Evolutionary conservation across 768 basidiomycete genomes (phyloP).

Genomic region (Tremella yokohamensis): DNA sequence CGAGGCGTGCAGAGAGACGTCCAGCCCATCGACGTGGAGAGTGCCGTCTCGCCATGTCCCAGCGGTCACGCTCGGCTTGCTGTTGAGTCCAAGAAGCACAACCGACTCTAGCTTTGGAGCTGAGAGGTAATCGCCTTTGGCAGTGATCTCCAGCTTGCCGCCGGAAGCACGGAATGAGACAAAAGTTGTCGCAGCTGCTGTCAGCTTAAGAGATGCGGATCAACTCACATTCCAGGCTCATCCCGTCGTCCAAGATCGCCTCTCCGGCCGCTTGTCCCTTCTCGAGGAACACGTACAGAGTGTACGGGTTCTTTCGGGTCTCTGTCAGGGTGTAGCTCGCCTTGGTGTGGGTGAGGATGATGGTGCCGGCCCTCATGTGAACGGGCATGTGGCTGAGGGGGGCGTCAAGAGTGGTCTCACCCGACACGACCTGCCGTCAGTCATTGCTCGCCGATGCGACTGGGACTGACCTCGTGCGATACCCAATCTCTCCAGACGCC

Average conservation of each 20-base stretch:
- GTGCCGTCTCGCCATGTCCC: no score
- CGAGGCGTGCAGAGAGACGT: no score
- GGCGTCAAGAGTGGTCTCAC: slow-evolving; percentile 56
- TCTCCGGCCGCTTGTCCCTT: slow-evolving; percentile 59
- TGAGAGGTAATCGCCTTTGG: neutral
- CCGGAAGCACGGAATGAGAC: neutral
- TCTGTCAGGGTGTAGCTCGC: slow-evolving; percentile 68
- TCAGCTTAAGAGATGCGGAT: neutral
- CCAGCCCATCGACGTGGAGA: no score
- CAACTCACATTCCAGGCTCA: slow-evolving; percentile 25
- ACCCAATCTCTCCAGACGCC: slow-evolving; percentile 8
- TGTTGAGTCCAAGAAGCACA: neutral
- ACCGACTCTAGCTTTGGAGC: neutral
- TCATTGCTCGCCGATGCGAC: slow-evolving; percentile 12
- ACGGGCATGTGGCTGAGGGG: slow-evolving; percentile 73
- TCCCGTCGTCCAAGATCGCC: slow-evolving; percentile 71
- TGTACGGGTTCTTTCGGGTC: slow-evolving; percentile 62
- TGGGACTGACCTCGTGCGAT: slow-evolving; percentile 13
- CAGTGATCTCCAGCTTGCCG: neutral
- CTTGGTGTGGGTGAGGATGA: slow-evolving; percentile 61
- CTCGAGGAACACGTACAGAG: slow-evolving; percentile 60
- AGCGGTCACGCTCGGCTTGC: neutral
- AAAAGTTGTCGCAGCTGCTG: no score
- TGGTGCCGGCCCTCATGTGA: slow-evolving; percentile 66
- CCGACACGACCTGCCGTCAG: slow-evolving; percentile 25